Evolutionary conservation across 345 rosid genomes (phyloP), one percentile per base, ranked within the genome.

Genomic region (Nasturtium officinale): DNA sequence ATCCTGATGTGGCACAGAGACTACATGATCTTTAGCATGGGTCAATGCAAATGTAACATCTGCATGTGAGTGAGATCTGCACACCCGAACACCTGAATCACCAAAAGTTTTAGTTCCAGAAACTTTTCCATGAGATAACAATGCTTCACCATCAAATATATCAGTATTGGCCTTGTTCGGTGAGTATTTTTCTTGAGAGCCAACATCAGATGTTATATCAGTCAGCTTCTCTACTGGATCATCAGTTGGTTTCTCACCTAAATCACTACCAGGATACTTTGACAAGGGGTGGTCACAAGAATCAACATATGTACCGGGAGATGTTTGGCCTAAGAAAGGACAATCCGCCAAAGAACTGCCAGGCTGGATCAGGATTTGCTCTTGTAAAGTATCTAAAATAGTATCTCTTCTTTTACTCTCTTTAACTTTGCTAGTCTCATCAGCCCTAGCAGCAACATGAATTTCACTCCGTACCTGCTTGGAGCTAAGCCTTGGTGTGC

Each of bases 101-200:
- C 77, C 48, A 58, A 15, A 32, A 57, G 40, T 13, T 48, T 35
- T 57, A 71, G 56, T 71, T 64, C 55, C 76, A 72, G 21, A 77
- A 69, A 62, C 70, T 62, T 72, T 78, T 71, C 78, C 79, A 53
- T 71, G 68, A 45, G 81, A 65, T 56, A 73, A 30, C 63, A 76
- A 73, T 16, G 76, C 64, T 81, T 79, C 75, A 32, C 74, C 69
- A 58, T 60, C 54, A 63, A 74, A 58, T 16, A 33, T 47, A 51
- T 67, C 71, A 32, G 53, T 60, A 64, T 50, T 71, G 3, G 66
- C 60, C 26, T 10, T 40, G 70, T 43, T 75, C 26, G 62, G 65
- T 73, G 83, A 51, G 42, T 52, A 33, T 37, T 57, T 80, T 76
- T 82, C 84, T 12, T 78, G 80, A 73, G 79, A 83, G 72, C 57